Conservation (phyloP, 1,284 basidiomycete species). For the Trametes pubescens region DNA sequence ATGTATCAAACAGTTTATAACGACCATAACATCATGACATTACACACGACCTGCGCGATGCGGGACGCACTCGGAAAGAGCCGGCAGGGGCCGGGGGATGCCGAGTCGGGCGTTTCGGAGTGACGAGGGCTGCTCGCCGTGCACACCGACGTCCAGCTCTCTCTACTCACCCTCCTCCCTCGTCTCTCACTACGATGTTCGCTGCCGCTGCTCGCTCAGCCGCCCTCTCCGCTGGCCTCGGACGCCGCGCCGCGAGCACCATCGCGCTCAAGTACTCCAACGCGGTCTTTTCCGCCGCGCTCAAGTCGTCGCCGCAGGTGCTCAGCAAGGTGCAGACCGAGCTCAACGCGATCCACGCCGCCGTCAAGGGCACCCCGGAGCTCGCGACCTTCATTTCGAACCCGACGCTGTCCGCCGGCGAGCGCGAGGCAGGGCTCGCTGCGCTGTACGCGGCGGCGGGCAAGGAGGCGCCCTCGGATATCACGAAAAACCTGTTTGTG, state of each 20-base stretch:
- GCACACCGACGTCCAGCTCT: conserved; percentile 24
- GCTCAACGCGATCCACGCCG: conserved; percentile 73
- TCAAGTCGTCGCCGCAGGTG: conserved; percentile 81
- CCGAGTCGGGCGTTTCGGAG: conserved; percentile 29
- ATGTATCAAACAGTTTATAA: not conserved
- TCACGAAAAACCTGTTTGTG: conserved; percentile 92
- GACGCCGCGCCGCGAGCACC: conserved; percentile 73
- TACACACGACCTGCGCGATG: not conserved
- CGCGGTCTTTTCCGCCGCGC: conserved; percentile 92
- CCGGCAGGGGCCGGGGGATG: conserved; percentile 31
- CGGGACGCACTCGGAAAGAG: conserved; percentile 2
- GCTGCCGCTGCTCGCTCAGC: conserved; percentile 55
- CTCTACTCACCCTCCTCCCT: conserved; percentile 18
- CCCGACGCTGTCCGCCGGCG: conserved; percentile 87
- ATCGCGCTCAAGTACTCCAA: conserved; percentile 94
- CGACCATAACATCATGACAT: no score
- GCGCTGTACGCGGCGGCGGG: conserved; percentile 69
- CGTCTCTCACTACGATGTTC: conserved; percentile 42
- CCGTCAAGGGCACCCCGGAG: conserved; percentile 71
- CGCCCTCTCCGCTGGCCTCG: conserved; percentile 53
- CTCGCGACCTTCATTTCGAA: conserved; percentile 81
- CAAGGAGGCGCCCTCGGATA: conserved; percentile 77
- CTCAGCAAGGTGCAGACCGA: conserved; percentile 88
- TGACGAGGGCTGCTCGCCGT: conserved; percentile 29
- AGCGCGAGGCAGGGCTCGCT: conserved; percentile 77